phyloP scores from a whole-genome alignment of 2,329 filamentous ascomycete species.

The Ascochyta pisi region DNA sequence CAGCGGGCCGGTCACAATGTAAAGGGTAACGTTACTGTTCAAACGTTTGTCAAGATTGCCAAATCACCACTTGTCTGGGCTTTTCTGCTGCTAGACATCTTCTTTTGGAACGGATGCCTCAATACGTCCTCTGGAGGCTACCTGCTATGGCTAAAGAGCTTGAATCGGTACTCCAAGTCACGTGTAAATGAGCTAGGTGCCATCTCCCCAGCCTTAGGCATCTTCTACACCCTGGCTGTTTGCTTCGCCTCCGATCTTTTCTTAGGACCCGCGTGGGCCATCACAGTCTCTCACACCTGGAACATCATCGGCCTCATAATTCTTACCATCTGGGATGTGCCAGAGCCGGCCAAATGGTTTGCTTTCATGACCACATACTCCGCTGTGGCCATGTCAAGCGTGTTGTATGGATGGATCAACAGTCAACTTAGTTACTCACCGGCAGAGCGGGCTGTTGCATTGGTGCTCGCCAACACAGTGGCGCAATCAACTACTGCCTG shows the following conservation, averaged over 20 bases:
- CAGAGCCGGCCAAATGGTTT: constrained; percentile 62
- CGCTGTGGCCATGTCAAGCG: constrained; percentile 60
- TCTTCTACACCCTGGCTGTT: constrained; percentile 62
- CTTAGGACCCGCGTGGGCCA: constrained; percentile 62
- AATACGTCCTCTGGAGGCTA: constrained; percentile 59
- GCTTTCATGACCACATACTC: constrained; percentile 60
- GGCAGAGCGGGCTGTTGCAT: constrained; percentile 57
- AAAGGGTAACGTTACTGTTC: constrained; percentile 27
- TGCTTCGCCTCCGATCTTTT: constrained; percentile 64
- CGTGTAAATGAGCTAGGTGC: constrained; percentile 61
- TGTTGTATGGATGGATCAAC: constrained; percentile 65
- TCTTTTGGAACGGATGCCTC: constrained; percentile 64
- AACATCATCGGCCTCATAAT: constrained; percentile 63
- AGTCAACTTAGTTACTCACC: constrained; percentile 56
- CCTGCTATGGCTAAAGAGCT: constrained; percentile 65
- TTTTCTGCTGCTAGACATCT: constrained; percentile 58
- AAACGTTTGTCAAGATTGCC: constrained; percentile 30
- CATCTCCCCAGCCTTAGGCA: constrained; percentile 62
- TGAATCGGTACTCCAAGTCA: constrained; percentile 56
- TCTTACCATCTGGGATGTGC: constrained; percentile 63
- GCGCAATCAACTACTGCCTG: constrained; percentile 64
- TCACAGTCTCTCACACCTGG: constrained; percentile 59
- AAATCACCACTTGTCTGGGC: constrained; percentile 59
- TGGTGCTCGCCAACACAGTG: constrained; percentile 62
- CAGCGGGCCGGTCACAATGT: constrained; percentile 52